These are phyloP conservation scores for Aspergillus sergii DNA, from an alignment of 2,329 filamentous ascomycete genomes.

Conservation along the genomic window DNA sequence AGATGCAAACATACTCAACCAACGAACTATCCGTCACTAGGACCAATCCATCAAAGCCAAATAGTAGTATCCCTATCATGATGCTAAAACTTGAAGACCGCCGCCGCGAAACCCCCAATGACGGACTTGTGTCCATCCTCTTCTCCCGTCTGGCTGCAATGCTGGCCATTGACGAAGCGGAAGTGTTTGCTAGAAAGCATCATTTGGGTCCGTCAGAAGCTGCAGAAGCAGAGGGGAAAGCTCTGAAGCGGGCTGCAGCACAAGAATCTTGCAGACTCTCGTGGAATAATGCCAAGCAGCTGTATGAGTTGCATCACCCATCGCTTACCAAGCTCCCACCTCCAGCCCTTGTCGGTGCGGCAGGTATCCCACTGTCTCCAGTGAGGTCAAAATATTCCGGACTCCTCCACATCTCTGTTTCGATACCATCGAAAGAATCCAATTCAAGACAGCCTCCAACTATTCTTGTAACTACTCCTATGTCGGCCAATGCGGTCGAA, in stretches of 20 bases:
- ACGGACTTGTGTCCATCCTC: conserved; percentile 48
- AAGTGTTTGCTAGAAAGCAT: conserved; percentile 43
- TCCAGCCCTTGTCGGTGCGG: conserved; percentile 37
- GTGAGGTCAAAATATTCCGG: conserved; percentile 34
- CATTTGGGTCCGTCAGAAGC: conserved; percentile 43
- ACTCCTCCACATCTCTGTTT: conserved; percentile 46
- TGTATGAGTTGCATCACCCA: conserved; percentile 52
- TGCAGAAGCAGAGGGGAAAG: conserved; percentile 46
- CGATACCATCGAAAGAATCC: conserved; percentile 27
- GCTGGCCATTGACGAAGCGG: conserved; percentile 51
- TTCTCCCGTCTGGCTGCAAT: conserved; percentile 54
- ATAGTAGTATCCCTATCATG: conserved; percentile 47
- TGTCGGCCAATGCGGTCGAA: conserved; percentile 38
- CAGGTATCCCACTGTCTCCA: conserved; percentile 37
- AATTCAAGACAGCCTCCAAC: conserved; percentile 31
- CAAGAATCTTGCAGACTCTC: conserved; percentile 51
- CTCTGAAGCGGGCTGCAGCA: conserved; percentile 46
- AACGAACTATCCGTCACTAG: conserved; percentile 47
- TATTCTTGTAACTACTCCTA: conserved; percentile 42
- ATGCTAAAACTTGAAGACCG: conserved; percentile 44
- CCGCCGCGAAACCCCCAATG: conserved; percentile 42
- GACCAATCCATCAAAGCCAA: conserved; percentile 43
- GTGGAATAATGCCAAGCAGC: conserved; percentile 43
- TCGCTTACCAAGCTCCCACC: conserved; percentile 37
- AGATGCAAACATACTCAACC: conserved; percentile 44